A percentile compares a stretch with the other conserved stretches of the same genome.
phyloP scores from a whole-genome alignment of 345 rosid genomes.

The Rhodomyrtus tomentosa region DNA sequence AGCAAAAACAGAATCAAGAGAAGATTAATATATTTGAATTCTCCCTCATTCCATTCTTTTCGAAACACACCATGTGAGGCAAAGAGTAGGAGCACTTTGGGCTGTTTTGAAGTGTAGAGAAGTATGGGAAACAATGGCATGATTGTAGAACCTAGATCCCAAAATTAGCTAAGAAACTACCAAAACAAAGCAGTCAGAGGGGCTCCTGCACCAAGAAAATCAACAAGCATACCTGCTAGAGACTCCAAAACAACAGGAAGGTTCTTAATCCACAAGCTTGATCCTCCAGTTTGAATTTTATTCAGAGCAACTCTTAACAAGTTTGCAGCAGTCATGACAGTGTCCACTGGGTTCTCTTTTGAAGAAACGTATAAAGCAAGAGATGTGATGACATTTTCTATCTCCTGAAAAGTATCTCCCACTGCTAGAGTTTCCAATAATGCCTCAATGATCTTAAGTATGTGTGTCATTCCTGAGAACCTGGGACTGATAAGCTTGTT shows the following conservation, averaged over 20 bases:
- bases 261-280: conserved; percentile 30
- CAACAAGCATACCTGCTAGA: conserved; percentile 40
- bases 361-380: conserved; percentile 46
- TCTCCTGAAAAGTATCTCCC: conserved; percentile 26
- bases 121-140: not conserved
- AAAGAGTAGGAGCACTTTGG: not conserved
- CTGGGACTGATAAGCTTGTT: conserved; percentile 36
- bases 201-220: not conserved
- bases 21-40: not conserved
- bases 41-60: not conserved
- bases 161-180: not conserved
- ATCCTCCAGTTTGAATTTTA: conserved; percentile 29
- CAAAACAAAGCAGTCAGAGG: not conserved
- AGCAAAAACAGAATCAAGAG: not conserved
- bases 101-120: not conserved
- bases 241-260: conserved; percentile 42
- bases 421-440: conserved; percentile 32
- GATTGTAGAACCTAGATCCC: not conserved
- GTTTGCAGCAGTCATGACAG: conserved; percentile 37
- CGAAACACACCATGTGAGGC: not conserved
- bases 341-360: conserved; percentile 49
- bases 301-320: conserved; percentile 43
- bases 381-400: conserved; percentile 33
- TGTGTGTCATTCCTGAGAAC: conserved; percentile 47
- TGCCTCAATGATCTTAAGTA: conserved; percentile 45